These are phyloP conservation scores for Aspergillus carbonarius DNA, from an alignment of 2,329 filamentous ascomycete genomes.

Conservation along the genomic window DNA sequence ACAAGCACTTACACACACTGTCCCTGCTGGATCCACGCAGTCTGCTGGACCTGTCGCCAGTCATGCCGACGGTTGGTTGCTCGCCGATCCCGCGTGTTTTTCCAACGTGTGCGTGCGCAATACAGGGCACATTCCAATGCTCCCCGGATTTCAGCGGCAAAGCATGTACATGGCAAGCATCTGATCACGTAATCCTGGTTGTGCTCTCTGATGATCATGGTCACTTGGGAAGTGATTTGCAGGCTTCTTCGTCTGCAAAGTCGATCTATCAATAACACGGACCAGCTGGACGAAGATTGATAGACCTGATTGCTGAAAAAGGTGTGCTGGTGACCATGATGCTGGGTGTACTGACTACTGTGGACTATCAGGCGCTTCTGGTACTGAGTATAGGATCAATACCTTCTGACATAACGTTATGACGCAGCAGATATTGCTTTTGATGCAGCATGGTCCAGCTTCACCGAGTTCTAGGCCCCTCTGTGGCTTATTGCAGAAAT, in stretches of 20 bases:
- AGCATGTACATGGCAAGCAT: not conserved
- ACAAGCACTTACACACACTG: not conserved
- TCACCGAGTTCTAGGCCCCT: not conserved
- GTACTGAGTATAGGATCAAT: not conserved
- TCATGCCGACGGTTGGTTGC: not conserved
- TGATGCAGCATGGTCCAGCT: not conserved
- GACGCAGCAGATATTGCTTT: not conserved
- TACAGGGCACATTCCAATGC: conserved; percentile 18
- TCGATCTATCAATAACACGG: conserved; percentile 8
- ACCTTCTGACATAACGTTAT: not conserved
- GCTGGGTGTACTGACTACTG: not conserved
- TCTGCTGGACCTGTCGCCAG: not conserved
- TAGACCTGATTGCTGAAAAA: not conserved
- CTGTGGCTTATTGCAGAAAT: not conserved
- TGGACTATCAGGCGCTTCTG: not conserved
- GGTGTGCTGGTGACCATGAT: not conserved
- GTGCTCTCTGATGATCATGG: conserved; percentile 9
- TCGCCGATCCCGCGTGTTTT: conserved; percentile 9
- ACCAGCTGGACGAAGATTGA: not conserved
- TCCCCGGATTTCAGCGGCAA: conserved; percentile 12
- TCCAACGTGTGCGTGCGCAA: conserved; percentile 10
- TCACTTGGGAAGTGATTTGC: conserved; percentile 10
- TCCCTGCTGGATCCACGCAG: not conserved
- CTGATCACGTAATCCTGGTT: conserved; percentile 9
- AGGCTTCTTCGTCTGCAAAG: conserved; percentile 12